phyloP scores from a whole-genome alignment of 805 yeast genomes.

The Metschnikowia colocasiae region DNA sequence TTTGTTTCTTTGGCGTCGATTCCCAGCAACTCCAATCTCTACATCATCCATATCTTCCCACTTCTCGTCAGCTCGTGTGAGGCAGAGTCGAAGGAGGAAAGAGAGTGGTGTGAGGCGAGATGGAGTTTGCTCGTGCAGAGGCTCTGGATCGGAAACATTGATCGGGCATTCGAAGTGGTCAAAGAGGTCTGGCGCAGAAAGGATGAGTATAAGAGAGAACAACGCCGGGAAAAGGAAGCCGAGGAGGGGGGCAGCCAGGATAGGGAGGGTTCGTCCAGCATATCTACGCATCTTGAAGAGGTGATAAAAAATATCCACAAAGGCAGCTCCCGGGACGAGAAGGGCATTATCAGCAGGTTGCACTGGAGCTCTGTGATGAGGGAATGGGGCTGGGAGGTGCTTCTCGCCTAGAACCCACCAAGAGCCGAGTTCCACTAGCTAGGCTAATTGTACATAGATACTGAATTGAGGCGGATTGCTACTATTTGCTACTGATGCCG shows the following conservation, averaged over 20 bases:
- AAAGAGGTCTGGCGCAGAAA: slow-evolving; percentile 69
- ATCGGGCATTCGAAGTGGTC: slow-evolving; percentile 62
- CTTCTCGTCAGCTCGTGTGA: slow-evolving; percentile 64
- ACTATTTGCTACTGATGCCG: too few relatives aligned
- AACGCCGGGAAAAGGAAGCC: slow-evolving; percentile 17
- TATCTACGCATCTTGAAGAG: slow-evolving; percentile 35
- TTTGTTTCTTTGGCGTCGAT: slow-evolving; percentile 59
- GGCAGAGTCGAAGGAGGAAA: slow-evolving; percentile 52
- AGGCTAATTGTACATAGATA: too few relatives aligned
- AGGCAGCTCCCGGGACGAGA: slow-evolving; percentile 29
- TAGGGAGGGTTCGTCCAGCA: slow-evolving; percentile 9
- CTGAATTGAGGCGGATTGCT: too few relatives aligned
- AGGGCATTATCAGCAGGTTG: slow-evolving; percentile 45
- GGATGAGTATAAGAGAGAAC: slow-evolving; percentile 37
- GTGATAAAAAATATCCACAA: slow-evolving; percentile 39
- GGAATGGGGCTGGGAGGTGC: slow-evolving; percentile 75
- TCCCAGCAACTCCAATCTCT: slow-evolving; percentile 54
- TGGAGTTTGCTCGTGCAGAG: slow-evolving; percentile 53
- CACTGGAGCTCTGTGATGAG: slow-evolving; percentile 72
- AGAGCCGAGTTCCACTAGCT: too few relatives aligned
- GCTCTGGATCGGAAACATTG: slow-evolving; percentile 66
- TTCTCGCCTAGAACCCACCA: slow-evolving; percentile 34
- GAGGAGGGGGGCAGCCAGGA: slow-evolving; percentile 9
- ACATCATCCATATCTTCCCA: slow-evolving; percentile 62
- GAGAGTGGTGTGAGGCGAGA: slow-evolving; percentile 57